A percentile compares a stretch with the other conserved stretches of the same genome.
phyloP scores from a whole-genome alignment of 495 filamentous ascomycete genomes.

The Penicillium bovifimosum region DNA sequence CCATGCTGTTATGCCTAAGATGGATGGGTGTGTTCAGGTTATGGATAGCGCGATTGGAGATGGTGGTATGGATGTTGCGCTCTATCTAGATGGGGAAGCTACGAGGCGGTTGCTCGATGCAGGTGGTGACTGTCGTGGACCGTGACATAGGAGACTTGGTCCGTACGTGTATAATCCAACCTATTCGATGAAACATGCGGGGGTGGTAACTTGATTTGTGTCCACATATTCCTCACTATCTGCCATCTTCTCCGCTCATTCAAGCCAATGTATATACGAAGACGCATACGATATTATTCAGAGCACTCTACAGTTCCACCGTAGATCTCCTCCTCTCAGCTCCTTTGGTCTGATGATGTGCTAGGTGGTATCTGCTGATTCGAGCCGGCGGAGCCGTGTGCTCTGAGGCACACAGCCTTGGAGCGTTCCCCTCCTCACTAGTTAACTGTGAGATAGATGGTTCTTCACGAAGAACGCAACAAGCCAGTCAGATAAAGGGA shows the following conservation, averaged over 20 bases:
- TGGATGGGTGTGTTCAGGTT: slow-evolving; percentile 25
- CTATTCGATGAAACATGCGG: neutral
- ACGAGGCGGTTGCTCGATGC: slow-evolving; percentile 22
- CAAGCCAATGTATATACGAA: neutral
- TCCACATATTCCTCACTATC: neutral
- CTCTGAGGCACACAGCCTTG: too few relatives aligned
- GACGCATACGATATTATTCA: too few relatives aligned
- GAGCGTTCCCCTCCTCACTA: too few relatives aligned
- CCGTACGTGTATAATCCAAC: neutral
- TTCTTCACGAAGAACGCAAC: too few relatives aligned
- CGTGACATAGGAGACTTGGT: neutral
- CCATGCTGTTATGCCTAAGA: slow-evolving; percentile 17
- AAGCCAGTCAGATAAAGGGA: too few relatives aligned
- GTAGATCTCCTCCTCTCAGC: too few relatives aligned
- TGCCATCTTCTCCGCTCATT: too few relatives aligned
- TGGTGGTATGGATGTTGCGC: slow-evolving; percentile 23
- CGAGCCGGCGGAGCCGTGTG: too few relatives aligned
- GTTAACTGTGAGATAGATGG: too few relatives aligned
- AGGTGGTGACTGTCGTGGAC: slow-evolving; percentile 2
- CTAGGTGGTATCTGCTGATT: too few relatives aligned
- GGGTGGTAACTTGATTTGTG: neutral
- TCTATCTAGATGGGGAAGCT: slow-evolving; percentile 21
- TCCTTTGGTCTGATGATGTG: too few relatives aligned
- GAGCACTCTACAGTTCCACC: too few relatives aligned
- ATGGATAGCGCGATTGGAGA: slow-evolving; percentile 21